Evolutionary conservation across 2,329 filamentous ascomycete genomes (phyloP), one percentile per base, ranked within the genome.

Genomic region (Exophiala bonariae): DNA sequence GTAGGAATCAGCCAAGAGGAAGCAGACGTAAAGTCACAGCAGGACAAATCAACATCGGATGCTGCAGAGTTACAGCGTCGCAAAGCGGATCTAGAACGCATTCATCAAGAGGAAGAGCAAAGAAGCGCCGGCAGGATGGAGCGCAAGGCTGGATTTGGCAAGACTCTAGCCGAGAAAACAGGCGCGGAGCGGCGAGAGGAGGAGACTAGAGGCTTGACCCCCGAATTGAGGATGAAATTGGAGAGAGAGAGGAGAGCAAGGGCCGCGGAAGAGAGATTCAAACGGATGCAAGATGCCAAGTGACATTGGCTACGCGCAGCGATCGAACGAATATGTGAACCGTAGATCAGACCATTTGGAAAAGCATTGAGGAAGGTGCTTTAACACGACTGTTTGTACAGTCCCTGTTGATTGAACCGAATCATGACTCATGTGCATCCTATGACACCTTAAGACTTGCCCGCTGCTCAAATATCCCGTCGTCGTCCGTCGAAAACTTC

Each of bases 221-320:
- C 89, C 0, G 92, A 97, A 70, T 91, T 93, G 81, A 81, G 83
- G 64, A 81, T 84, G 79, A 82, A 80, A 64, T 68, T 97, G 44
- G 93, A 97, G 66, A 77, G 93, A 58, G 93, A 99, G 70, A 77
- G 90, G 59, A 85, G 92, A 62, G 93, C 93, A 3, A 82, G 92
- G 60, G 93, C 93, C 7, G 92, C 91, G 0, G 93, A 97, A 69
- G 91, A 92, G 72, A 82, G 92, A 63, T 77, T 96, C 50, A 83
- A 79, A 69, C 77, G 78, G 61, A 75, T 89, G 78, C 78, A 81
- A 59, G 70, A 46, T 5, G 39, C 41, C 19, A 35, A 35, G 18
- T 48, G 17, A 42, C 23, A 14, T 33, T 22, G 23, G 23, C 23
- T 26, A 26, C 11, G 6, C 11, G 6, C 23, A 6, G 11, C 11